Conservation (phyloP, 345 rosid species). For the Tarenaya hassleriana region DNA sequence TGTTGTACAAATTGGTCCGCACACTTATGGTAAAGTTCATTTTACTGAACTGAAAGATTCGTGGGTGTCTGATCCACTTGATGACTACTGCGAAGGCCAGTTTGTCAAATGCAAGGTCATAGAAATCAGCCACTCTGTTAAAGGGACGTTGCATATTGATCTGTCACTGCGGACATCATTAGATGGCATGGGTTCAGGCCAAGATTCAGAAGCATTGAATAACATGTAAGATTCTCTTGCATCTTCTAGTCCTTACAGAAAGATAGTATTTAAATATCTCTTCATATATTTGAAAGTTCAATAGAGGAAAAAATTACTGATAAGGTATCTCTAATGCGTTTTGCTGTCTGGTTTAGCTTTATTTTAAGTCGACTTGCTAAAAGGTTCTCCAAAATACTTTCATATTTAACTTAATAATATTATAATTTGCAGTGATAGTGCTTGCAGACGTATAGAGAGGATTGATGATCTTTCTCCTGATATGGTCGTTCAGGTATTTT, state of each 20-base stretch:
- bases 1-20: conserved; percentile 81
- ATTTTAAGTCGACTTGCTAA: not conserved
- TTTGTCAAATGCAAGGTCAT: conserved; percentile 90
- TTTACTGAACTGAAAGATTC: conserved; percentile 71
- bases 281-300: too few relatives aligned
- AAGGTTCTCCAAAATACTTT: conserved; percentile 1
- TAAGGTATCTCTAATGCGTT: not conserved
- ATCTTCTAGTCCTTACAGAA: not conserved
- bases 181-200: conserved; percentile 46
- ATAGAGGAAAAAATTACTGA: not conserved
- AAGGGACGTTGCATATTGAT: conserved; percentile 65
- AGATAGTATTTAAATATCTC: too few relatives aligned
- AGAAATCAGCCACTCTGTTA: conserved; percentile 56
- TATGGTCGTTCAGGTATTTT: conserved; percentile 60
- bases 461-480: conserved; percentile 63
- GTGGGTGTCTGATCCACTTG: conserved; percentile 68
- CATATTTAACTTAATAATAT: not conserved
- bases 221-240: conserved; percentile 41
- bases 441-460: conserved; percentile 40
- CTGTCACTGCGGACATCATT: conserved; percentile 58
- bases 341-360: conserved; percentile 6
- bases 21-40: conserved; percentile 74
- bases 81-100: conserved; percentile 65
- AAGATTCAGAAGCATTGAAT: conserved; percentile 30
- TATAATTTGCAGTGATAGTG: conserved; percentile 33